Base-by-base conservation (phyloP, 257 asterid genomes). In the Ilex asprella region DNA sequence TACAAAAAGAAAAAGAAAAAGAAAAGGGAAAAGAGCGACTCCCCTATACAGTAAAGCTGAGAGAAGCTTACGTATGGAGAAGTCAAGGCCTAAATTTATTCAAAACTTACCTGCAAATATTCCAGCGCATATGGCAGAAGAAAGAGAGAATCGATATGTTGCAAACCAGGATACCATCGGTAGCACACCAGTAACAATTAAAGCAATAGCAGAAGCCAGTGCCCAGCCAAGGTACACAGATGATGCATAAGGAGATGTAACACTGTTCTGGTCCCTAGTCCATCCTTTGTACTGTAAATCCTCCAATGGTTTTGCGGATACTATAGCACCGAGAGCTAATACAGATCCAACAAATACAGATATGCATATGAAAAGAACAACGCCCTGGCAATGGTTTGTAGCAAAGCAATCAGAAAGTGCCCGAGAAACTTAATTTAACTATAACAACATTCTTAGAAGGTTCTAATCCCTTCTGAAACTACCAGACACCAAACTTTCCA, bases 111-210 rank as follows among this genome's bases (percentile, higher is more conserved):
- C 95, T 78, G 94, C 84, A 78, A 93, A 93, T 75, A 80, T 65
- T 60, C 96, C 99, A 70, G 87, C 70, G 72, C 91, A 93, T 53
- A 78, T 73, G 70, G 95, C 97, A 76, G 99, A 87, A 12, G 99
- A 89, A 64, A 86, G 79, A 62, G 97, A 85, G 72, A 93, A 93
- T 29, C 94, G 91, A 53, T 93, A 93, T 2, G 97, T 93, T 56
- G 97, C 89, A 71, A 93, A 93, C 99, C 99, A 93, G 43, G 99
- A 93, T 61, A 84, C 86, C 59, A 93, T 84, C 2, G 99, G 97
- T 78, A 93, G 86, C 74, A 86, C 79, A 51, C 99, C 99, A 53
- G 92, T 93, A 62, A 85, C 83, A 67, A 78, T 55, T 70, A 93
- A 75, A 51, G 95, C 97, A 67, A 93, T 85, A 63, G 82, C 87